Conservation (phyloP, 306 rosid species). For the Quercus gilva region DNA sequence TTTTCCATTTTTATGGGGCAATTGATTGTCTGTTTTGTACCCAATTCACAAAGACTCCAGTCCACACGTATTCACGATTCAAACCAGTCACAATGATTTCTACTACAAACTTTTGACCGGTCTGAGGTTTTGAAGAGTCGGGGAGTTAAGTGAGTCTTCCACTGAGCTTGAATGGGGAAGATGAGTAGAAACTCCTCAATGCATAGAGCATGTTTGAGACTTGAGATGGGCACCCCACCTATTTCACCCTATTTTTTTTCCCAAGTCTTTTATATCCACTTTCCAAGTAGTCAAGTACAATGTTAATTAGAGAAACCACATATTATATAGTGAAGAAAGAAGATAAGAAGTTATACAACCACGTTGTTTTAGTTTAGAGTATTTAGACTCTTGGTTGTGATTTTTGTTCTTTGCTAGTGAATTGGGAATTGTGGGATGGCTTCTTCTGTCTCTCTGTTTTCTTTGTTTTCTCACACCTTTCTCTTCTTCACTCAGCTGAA, state of each 20-base stretch:
- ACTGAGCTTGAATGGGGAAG: slow-evolving; percentile 15
- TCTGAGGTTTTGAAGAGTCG: slow-evolving; percentile 11
- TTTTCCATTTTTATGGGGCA: too few relatives aligned
- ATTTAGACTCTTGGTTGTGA: too few relatives aligned
- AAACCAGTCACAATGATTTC: background rate
- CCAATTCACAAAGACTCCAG: too few relatives aligned
- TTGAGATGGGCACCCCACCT: background rate
- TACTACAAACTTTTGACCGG: background rate
- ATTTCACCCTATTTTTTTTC: background rate
- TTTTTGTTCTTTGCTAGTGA: background rate
- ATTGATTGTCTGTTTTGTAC: too few relatives aligned
- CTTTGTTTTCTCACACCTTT: slow-evolving; percentile 10
- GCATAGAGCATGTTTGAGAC: background rate
- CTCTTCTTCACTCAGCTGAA: slow-evolving; percentile 5
- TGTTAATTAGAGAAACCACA: slow-evolving; percentile 6
- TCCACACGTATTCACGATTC: background rate
- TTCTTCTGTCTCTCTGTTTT: background rate
- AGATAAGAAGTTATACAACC: background rate
- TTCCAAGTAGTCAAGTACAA: slow-evolving; percentile 26
- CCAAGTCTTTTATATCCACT: slow-evolving; percentile 9
- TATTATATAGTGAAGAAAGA: background rate
- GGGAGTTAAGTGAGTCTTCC: slow-evolving; percentile 17
- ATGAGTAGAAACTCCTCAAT: slow-evolving; percentile 4
- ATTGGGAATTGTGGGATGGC: slow-evolving; percentile 14
- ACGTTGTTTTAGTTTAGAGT: too few relatives aligned